These are phyloP conservation scores for Cyphellophora europaea DNA, from an alignment of 2,329 filamentous ascomycete genomes.

Conservation along the genomic window DNA sequence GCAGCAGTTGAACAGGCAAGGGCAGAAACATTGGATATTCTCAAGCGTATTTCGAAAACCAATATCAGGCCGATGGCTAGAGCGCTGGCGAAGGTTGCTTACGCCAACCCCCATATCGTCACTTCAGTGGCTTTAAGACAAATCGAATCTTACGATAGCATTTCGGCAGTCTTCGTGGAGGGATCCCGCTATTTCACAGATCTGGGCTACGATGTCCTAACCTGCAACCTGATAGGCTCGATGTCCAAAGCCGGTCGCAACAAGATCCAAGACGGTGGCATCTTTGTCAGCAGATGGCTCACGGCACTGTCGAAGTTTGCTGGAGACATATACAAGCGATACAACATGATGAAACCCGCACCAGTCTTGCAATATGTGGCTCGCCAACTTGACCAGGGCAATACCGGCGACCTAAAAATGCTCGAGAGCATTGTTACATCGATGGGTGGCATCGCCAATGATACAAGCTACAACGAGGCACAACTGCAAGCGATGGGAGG, in stretches of 20 bases:
- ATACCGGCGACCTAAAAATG: conserved; percentile 84
- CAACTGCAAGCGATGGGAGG: conserved; percentile 85
- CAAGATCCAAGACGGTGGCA: conserved; percentile 53
- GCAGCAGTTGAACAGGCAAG: conserved; percentile 67
- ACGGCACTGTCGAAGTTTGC: conserved; percentile 84
- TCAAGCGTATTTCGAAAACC: conserved; percentile 82
- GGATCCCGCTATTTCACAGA: conserved; percentile 91
- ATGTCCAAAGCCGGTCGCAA: conserved; percentile 49
- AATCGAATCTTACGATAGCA: conserved; percentile 87
- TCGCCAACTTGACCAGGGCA: conserved; percentile 69
- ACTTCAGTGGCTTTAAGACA: conserved; percentile 83
- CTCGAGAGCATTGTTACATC: conserved; percentile 80
- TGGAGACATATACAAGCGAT: conserved; percentile 79
- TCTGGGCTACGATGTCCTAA: conserved; percentile 83
- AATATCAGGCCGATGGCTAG: conserved; percentile 82
- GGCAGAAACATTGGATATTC: conserved; percentile 70
- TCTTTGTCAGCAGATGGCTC: conserved; percentile 84
- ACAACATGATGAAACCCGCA: conserved; percentile 70
- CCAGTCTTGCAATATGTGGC: conserved; percentile 87
- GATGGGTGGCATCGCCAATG: conserved; percentile 88
- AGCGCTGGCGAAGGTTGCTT: conserved; percentile 82
- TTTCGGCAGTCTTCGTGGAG: conserved; percentile 90
- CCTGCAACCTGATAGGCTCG: conserved; percentile 79
- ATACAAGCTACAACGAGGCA: conserved; percentile 77
- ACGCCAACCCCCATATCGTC: conserved; percentile 81